Evolutionary conservation across 495 filamentous ascomycete species (phyloP), one percentile per base, ranked within the genome.

Genomic region (Trichoderma asperelloides): DNA sequence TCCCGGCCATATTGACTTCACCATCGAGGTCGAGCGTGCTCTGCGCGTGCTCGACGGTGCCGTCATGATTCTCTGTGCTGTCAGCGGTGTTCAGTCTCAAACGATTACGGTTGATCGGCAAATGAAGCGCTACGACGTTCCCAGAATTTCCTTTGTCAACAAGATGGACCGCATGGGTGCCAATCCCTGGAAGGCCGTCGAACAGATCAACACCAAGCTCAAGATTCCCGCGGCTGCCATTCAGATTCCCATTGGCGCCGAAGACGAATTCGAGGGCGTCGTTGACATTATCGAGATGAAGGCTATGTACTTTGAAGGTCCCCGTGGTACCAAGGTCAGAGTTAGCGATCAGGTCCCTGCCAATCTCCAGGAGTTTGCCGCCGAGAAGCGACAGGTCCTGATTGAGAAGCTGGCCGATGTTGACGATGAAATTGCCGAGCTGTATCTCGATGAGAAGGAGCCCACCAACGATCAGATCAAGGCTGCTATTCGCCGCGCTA

Each of bases 141-240:
- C 96, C 41, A 84, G 96, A 69, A 90, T 99, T 71, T 93, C 89
- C 66, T 99, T 99, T 75, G 84, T 99, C 71, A 99, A 99, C 82
- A 99, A 99, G 85, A 99, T 99, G 96, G 96, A 99, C 73, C 91
- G 96, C 67, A 96, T 96, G 88, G 96, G 96, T 63, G 92, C 96
- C 67, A 98, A 99, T 75, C 96, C 96, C 2, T 99, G 95, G 87
- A 97, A 96, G 79, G 93, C 92, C 1, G 87, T 98, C 60, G 95
- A 98, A 27, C 92, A 96, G 81, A 97, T 99, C 80, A 97, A 96
- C 78, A 85, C 86, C 71, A 98, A 98, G 79, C 85, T 99, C 64
- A 90, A 92, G 78, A 85, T 99, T 18, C 87, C 91, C 6, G 96
- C 96, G 1, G 96, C 96, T 2, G 94, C 96, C 9, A 83, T 99